Conservation (phyloP, 139 green algal genomes). For the Tetradesmus obliquus region DNA sequence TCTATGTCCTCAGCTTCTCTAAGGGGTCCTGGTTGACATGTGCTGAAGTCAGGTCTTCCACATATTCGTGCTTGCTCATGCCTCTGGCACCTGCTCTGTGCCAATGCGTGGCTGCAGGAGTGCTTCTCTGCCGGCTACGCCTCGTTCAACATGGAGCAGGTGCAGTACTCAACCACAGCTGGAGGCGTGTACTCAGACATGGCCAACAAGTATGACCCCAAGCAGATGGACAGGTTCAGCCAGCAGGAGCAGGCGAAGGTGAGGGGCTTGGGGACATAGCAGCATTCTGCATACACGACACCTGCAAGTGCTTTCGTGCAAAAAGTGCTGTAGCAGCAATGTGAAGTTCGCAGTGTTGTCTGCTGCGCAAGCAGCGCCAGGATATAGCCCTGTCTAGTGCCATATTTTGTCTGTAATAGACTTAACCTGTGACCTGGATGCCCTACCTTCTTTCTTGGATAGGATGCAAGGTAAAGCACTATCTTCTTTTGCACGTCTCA, state of each 20-base stretch:
- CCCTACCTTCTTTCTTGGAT: too few relatives aligned
- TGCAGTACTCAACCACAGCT: constrained; percentile 15
- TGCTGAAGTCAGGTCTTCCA: background rate
- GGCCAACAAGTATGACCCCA: constrained; percentile 33
- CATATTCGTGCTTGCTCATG: background rate
- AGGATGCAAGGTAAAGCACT: too few relatives aligned
- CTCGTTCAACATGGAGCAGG: background rate
- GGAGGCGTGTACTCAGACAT: background rate
- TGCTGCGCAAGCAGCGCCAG: too few relatives aligned
- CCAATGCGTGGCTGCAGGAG: background rate
- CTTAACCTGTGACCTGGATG: too few relatives aligned
- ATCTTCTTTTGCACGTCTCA: too few relatives aligned
- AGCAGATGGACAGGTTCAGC: background rate
- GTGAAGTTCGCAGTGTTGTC: too few relatives aligned
- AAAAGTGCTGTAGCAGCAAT: too few relatives aligned
- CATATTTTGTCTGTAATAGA: too few relatives aligned
- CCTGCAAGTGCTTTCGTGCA: too few relatives aligned
- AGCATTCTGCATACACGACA: background rate
- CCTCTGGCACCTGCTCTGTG: background rate
- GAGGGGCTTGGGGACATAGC: background rate
- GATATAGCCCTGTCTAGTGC: too few relatives aligned
- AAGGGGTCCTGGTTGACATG: background rate
- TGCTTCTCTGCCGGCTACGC: constrained; percentile 1
- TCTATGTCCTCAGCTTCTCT: background rate
- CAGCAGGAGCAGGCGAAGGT: background rate